A percentile compares a stretch with the other conserved stretches of the same genome.
These are phyloP conservation scores for Pseudodiploospora longispora DNA, from an alignment of 2,329 filamentous ascomycete species.

Conservation along the genomic window DNA sequence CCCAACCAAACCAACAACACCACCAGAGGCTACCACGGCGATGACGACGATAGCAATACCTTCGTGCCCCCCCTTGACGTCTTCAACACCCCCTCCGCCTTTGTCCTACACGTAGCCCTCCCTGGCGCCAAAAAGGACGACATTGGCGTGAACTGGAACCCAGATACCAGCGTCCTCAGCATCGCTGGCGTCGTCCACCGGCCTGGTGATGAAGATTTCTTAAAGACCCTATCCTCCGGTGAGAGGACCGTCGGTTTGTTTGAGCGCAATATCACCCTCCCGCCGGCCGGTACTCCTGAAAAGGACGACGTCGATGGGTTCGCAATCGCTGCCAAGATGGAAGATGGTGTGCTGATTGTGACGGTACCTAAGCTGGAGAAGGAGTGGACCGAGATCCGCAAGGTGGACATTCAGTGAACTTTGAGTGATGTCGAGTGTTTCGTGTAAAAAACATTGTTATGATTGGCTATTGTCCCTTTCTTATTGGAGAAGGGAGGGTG, in stretches of 20 bases:
- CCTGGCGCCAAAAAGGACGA: slow-evolving; percentile 76
- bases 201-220: slow-evolving; percentile 60
- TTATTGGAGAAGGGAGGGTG: too few relatives aligned
- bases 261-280: slow-evolving; percentile 59
- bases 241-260: slow-evolving; percentile 70
- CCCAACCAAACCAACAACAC: background rate
- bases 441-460: too few relatives aligned
- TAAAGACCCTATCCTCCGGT: slow-evolving; percentile 53
- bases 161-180: slow-evolving; percentile 55
- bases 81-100: slow-evolving; percentile 59
- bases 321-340: slow-evolving; percentile 64
- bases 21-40: background rate
- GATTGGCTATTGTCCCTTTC: too few relatives aligned
- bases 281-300: slow-evolving; percentile 31
- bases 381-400: slow-evolving; percentile 56
- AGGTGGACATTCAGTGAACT: slow-evolving; percentile 47
- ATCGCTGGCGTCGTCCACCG: slow-evolving; percentile 67
- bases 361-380: slow-evolving; percentile 66
- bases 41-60: slow-evolving; percentile 20
- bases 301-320: slow-evolving; percentile 57
- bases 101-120: slow-evolving; percentile 65
- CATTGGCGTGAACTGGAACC: slow-evolving; percentile 67
- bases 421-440: background rate
- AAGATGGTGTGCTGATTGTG: slow-evolving; percentile 70
- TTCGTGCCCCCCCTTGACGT: slow-evolving; percentile 65